Base-by-base conservation (phyloP, 1,284 basidiomycete genomes). In the Cutaneotrichosporon mucoides region DNA sequence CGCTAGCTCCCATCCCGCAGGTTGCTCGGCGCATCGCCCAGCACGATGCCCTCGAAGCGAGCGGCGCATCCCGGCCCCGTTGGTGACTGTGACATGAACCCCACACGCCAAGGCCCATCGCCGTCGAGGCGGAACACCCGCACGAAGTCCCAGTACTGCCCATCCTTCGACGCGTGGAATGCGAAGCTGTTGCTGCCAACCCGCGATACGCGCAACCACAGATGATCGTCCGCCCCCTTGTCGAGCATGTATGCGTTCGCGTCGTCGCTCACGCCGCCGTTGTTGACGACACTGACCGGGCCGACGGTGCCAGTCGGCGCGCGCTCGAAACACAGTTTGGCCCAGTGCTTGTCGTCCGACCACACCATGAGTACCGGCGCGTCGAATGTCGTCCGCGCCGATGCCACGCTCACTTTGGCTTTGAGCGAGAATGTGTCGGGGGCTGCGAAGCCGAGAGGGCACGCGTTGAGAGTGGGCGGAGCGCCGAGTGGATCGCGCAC, bases 341-440 rank as follows among this genome's bases (percentile, higher is more conserved):
- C 53, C 42, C 43, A 54, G 44, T 54, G 53, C 15, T 2, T 33
- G 34, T 54, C 53, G n/a, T 54, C 53, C n/a, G 41, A 42, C 53
- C 53, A 54, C n/a, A 54, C 36, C 42, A 54, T 45, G 53, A 54
- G 53, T 6, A 45, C 43, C 9, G 53, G 53, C 15, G 42, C 53
- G 36, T 54, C 53, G 35, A 54, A 54, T 2, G 35, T 24, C 6
- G 53, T 54, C 10, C 53, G 53, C 10, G 53, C 3, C 43, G 41
- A 33, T 8, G 15, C 36, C 2, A 54, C 53, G 44, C 43, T 45
- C 36, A 54, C 53, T 5, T 42, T 42, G 13, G 53, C 43, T 33
- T 2, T 16, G 3, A 54, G 35, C 10, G 43, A 46, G 36, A 54
- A 54, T 6, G 11, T 36, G 3, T 36, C 10, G 5, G 53, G 43